Evolutionary conservation across 768 basidiomycete genomes (phyloP).

Genomic region (Holtermannia corniformis): DNA sequence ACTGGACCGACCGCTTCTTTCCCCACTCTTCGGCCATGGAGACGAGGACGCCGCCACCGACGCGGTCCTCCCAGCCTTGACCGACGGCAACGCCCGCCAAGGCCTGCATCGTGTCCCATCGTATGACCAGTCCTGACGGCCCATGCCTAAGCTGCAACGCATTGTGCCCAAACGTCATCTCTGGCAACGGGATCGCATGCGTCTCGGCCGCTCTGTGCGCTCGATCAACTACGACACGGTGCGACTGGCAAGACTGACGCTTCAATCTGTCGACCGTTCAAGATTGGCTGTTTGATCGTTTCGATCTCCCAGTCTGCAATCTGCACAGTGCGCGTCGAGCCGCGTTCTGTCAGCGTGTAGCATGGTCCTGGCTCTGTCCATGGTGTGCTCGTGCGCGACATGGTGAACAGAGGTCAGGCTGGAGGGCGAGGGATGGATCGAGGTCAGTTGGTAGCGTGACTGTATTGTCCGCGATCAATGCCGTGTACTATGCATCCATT

Average conservation of each 20-base stretch:
- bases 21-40: slow-evolving; percentile 92
- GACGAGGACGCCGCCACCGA: slow-evolving; percentile 88
- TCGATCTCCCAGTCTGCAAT: slow-evolving; percentile 39
- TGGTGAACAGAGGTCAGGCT: neutral
- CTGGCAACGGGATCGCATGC: slow-evolving; percentile 69
- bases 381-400: neutral
- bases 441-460: too few relatives aligned
- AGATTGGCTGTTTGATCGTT: slow-evolving; percentile 38
- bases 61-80: slow-evolving; percentile 63
- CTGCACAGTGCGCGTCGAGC: slow-evolving; percentile 31
- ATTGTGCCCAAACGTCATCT: slow-evolving; percentile 95
- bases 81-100: slow-evolving; percentile 54
- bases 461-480: too few relatives aligned
- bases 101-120: slow-evolving; percentile 60
- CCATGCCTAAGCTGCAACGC: slow-evolving; percentile 59
- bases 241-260: too few relatives aligned
- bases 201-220: slow-evolving; percentile 37
- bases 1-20: slow-evolving; percentile 59
- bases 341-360: slow-evolving; percentile 7
- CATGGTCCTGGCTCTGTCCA: neutral
- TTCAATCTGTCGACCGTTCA: slow-evolving; percentile 60
- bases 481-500: too few relatives aligned
- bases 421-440: too few relatives aligned
- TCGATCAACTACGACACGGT: too few relatives aligned
- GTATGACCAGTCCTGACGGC: slow-evolving; percentile 56